Base-by-base conservation (phyloP, 2,329 filamentous ascomycete genomes). In the Nannizzia gypsea region DNA sequence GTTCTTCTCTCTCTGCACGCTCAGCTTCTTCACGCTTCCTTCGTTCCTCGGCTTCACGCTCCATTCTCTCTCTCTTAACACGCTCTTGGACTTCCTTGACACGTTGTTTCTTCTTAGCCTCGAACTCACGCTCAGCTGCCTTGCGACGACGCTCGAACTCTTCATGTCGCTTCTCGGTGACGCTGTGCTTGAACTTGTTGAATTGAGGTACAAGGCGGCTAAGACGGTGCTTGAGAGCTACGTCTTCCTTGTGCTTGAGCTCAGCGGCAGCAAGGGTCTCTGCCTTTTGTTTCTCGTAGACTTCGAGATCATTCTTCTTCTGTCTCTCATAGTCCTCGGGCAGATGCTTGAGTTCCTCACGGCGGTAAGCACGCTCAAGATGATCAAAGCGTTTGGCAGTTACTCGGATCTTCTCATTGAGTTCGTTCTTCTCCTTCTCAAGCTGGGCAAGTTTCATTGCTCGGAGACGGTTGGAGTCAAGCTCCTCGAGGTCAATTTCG, bases 311-410 rank as follows among this genome's bases (percentile, higher is more conserved):
- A 61, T 76, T 79, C 70, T 90, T 83, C 71, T 86, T 85, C 77
- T 99, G 93, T 67, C 79, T 80, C 64, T 88, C 87, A 70, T 95
- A 96, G 70, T 99, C 93, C 57, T 86, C 84, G 61, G 85, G 79
- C 61, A 97, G 79, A 76, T 96, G 92, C 83, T 96, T 96, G 70
- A 87, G 78, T 76, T 99, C 93, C 77, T 97, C 93, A 73, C 92
- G 89, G 69, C 93, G 87, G 82, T 95, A 95, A 40, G 93, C 93
- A 78, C 93, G 89, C 80, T 99, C 93, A 67, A 99, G 79, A 76
- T 99, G 92, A 71, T 99, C 93, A 68, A 96, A 89, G 65, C 93
- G 88, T 83, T 96, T 97, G 73, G 88, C 90, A 62, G 91, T 95
- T 68, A 95, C 84, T 68, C 90, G 87, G 58, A 97, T 83, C 72